phyloP scores from a whole-genome alignment of 2,329 filamentous ascomycete species.

The Akanthomyces muscarius region DNA sequence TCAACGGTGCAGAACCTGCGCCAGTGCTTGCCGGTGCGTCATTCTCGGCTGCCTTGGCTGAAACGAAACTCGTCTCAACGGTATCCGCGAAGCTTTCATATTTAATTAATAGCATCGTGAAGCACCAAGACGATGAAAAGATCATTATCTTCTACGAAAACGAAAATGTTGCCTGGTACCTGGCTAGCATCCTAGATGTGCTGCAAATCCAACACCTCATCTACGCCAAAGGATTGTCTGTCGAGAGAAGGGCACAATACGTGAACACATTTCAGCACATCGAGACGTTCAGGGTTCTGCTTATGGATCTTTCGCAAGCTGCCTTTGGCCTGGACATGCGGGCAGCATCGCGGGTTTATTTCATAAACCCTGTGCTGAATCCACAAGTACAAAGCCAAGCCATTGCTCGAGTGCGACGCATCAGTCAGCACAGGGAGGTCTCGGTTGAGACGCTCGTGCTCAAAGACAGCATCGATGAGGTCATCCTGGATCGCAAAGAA shows the following conservation, averaged over 20 bases:
- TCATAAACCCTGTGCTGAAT: slow-evolving; percentile 82
- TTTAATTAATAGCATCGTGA: slow-evolving; percentile 66
- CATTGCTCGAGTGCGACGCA: slow-evolving; percentile 82
- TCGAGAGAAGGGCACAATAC: slow-evolving; percentile 65
- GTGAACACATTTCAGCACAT: slow-evolving; percentile 73
- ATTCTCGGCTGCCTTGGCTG: slow-evolving; percentile 46
- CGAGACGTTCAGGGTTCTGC: slow-evolving; percentile 66
- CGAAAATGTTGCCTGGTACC: slow-evolving; percentile 80
- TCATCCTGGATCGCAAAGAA: slow-evolving; percentile 68
- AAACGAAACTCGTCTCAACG: slow-evolving; percentile 68
- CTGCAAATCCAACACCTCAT: slow-evolving; percentile 59
- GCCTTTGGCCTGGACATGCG: slow-evolving; percentile 84
- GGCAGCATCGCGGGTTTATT: slow-evolving; percentile 80
- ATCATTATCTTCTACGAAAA: slow-evolving; percentile 91
- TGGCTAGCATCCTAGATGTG: slow-evolving; percentile 77
- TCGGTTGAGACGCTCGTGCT: slow-evolving; percentile 83
- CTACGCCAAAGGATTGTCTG: slow-evolving; percentile 61
- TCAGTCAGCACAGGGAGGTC: slow-evolving; percentile 76
- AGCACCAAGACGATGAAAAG: slow-evolving; percentile 69
- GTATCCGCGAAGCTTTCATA: slow-evolving; percentile 86
- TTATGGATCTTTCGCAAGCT: slow-evolving; percentile 90
- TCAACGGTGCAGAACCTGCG: slow-evolving; percentile 23
- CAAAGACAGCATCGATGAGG: slow-evolving; percentile 76
- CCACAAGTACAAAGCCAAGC: slow-evolving; percentile 85
- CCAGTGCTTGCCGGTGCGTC: slow-evolving; percentile 24